Evolutionary conservation across 805 yeast genomes (phyloP), one percentile per base, ranked within the genome.

Genomic region (Teunomyces gatunensis): DNA sequence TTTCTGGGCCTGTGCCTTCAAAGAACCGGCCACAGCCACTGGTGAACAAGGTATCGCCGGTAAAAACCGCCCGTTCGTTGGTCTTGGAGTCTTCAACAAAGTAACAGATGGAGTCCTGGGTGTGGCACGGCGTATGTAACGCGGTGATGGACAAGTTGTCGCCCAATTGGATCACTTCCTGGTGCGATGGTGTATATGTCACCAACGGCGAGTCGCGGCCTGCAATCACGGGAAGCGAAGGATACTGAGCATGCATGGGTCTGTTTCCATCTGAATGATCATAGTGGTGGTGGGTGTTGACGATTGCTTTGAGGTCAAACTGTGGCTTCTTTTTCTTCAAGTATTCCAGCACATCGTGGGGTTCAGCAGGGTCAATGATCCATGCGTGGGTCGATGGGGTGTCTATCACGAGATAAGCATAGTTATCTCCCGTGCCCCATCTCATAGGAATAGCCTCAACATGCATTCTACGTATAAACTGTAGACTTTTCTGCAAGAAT

Each of bases 21-120:
- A 94, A 94, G 68, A 94, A 94, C 46, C 98, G 76, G 9, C 99
- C 99, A 64, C 97, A 91, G 2, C 99, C 99, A 37, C 92, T 88
- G 39, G 80, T 87, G 69, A 94, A 94, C 37, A 94, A 73, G 0
- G 99, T 94, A 67, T 94, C 99, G 10, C 99, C 99, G 0, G 97
- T 89, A 69, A 94, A 89, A 1, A 94, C 90, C 3, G 86, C 90
- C 53, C 74, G 75, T 55, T 89, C 81, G 29, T 74, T 77, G 0
- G 90, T 80, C 30, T 65, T 62, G n/a, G 63, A 55, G 62, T 92
- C 98, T 41, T 72, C 71, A 0, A 80, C 89, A 57, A 67, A 86
- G 67, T 89, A 94, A 61, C 98, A 92, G 50, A 94, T 87, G 3
- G 96, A 89, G 67, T 94, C 99, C 67, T 87, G 94, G 0, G 99